Conservation (phyloP, 371 early-diverging fungal species). For the Mucor racemosus region DNA sequence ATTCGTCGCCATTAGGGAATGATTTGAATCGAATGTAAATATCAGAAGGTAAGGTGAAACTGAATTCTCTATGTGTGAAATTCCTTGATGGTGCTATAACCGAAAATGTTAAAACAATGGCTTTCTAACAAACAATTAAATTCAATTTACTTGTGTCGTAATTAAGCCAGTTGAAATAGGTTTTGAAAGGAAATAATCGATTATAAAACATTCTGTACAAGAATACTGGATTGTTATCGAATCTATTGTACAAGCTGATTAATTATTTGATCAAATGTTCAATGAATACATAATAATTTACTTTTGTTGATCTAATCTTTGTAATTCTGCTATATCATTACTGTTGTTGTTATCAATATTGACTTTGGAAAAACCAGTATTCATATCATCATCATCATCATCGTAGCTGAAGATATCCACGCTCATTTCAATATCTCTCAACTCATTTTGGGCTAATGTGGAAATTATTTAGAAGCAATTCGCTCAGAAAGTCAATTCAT, state of each 20-base stretch:
- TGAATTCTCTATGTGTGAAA: constrained; percentile 92
- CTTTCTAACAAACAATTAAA: background rate
- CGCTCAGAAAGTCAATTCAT: background rate
- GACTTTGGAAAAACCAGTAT: constrained; percentile 22
- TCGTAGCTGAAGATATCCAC: constrained; percentile 21
- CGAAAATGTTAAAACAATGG: background rate
- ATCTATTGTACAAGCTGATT: background rate
- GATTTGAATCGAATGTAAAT: constrained; percentile 92
- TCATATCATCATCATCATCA: constrained; percentile 22
- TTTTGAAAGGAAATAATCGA: constrained; percentile 82
- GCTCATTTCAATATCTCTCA: constrained; percentile 24
- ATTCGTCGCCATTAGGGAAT: constrained; percentile 70
- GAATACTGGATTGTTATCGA: constrained; percentile 30
- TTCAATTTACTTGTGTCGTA: constrained; percentile 66
- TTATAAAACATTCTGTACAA: constrained; percentile 79
- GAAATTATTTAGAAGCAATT: background rate
- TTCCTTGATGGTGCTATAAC: constrained; percentile 49
- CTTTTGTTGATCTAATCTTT: background rate
- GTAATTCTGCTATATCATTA: background rate
- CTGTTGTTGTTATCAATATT: constrained; percentile 21
- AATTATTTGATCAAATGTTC: background rate
- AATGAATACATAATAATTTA: background rate
- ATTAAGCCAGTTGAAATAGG: constrained; percentile 84
- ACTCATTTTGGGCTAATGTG: constrained; percentile 9
- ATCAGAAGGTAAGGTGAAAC: constrained; percentile 82